These are phyloP conservation scores for Suillus decipiens DNA, from an alignment of 768 basidiomycete species.

Conservation along the genomic window DNA sequence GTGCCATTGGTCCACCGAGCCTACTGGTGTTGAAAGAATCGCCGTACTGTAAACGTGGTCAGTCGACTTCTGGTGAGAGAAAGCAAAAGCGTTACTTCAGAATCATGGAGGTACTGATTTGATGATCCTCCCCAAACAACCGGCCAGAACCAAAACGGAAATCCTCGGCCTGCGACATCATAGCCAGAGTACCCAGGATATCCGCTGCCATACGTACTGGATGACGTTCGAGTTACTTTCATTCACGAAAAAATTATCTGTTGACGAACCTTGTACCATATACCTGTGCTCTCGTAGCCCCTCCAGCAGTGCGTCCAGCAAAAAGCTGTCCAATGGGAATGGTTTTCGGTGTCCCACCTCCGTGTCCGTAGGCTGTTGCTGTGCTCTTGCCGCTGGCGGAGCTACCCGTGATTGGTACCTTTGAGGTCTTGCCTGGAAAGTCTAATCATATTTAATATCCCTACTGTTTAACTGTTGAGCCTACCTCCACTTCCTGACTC, in stretches of 20 bases:
- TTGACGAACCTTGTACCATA: conserved; percentile 44
- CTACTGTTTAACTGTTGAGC: neutral
- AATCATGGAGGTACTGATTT: conserved; percentile 36
- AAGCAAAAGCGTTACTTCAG: conserved; percentile 39
- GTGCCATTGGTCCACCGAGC: conserved; percentile 47
- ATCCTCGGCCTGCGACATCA: conserved; percentile 50
- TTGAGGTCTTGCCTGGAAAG: conserved; percentile 10
- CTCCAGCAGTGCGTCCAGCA: conserved; percentile 51
- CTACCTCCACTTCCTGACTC: conserved; percentile 1
- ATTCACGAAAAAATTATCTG: conserved; percentile 3
- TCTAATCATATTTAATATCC: neutral
- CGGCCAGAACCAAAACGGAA: conserved; percentile 73
- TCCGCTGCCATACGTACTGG: conserved; percentile 61
- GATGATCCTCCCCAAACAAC: conserved; percentile 46
- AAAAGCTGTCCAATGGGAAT: conserved; percentile 50
- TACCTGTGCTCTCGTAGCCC: conserved; percentile 47
- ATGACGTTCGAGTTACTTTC: neutral
- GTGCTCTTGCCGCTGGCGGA: conserved; percentile 26
- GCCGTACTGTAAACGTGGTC: conserved; percentile 43
- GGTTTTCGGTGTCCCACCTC: conserved; percentile 30
- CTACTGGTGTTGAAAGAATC: conserved; percentile 44
- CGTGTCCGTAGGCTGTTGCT: conserved; percentile 35
- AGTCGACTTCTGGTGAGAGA: conserved; percentile 13
- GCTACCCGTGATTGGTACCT: conserved; percentile 23
- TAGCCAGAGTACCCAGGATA: conserved; percentile 51